These are phyloP conservation scores for Gleditsia sinensis DNA, from an alignment of 306 rosid species.

Conservation along the genomic window DNA sequence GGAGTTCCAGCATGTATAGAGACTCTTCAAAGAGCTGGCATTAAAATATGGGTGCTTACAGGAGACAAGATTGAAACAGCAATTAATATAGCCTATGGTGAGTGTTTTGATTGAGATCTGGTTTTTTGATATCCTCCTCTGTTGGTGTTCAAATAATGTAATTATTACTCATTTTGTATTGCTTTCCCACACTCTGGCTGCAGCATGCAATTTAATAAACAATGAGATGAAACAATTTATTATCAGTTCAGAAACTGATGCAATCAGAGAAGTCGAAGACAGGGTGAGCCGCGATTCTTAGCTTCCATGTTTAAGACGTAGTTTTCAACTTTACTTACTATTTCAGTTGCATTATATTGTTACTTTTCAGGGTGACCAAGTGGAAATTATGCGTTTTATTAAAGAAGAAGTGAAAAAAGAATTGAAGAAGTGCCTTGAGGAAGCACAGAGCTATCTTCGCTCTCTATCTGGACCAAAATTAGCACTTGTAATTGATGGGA, in stretches of 20 bases:
- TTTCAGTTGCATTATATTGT: conserved; percentile 8
- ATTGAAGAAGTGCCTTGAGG: conserved; percentile 73
- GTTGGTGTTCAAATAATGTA: neutral
- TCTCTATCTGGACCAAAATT: conserved; percentile 70
- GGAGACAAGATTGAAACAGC: conserved; percentile 99
- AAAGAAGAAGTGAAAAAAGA: conserved; percentile 78
- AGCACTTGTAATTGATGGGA: conserved; percentile 95
- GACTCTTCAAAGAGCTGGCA: conserved; percentile 94
- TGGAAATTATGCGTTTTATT: conserved; percentile 85
- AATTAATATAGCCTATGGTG: conserved; percentile 95
- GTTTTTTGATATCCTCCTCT: conserved; percentile 14
- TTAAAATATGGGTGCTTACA: conserved; percentile 94
- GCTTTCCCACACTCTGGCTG: conserved; percentile 31
- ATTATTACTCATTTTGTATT: conserved; percentile 15
- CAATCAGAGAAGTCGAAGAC: conserved; percentile 86
- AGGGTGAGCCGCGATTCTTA: conserved; percentile 56
- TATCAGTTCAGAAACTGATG: conserved; percentile 95
- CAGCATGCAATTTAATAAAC: conserved; percentile 93
- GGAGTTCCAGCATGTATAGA: conserved; percentile 95
- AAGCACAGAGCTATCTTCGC: conserved; percentile 65
- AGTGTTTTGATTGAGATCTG: conserved; percentile 36
- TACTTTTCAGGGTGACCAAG: conserved; percentile 85
- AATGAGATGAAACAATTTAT: conserved; percentile 89
- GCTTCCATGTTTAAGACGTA: conserved; percentile 17
- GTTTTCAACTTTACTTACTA: conserved; percentile 9